Evolutionary conservation across 2,329 filamentous ascomycete species (phyloP), one percentile per base, ranked within the genome.

Genomic region (Sclerotiophoma versabilis): DNA sequence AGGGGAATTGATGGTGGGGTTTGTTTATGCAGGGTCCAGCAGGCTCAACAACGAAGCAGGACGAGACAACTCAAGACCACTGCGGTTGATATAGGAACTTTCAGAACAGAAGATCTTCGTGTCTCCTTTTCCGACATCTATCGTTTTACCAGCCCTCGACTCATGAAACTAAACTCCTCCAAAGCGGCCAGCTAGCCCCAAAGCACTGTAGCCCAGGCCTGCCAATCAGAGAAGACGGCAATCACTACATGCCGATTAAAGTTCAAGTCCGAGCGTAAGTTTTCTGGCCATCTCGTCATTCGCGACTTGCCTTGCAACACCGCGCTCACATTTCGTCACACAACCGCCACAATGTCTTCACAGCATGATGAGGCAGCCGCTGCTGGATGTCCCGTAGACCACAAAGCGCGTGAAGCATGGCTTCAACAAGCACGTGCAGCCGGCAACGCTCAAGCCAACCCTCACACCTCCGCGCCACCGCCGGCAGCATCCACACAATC

Each of bases 341-440:
- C 19, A 17, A 29, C 25, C 43, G 38, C 58, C 37, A 59, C 57
- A 49, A 71, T 71, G 65, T 62, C 65, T 38, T 65, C 68, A 19
- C 45, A 54, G 39, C 51, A 54, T 25, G 52, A 64, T 45, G 66
- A 75, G 48, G 75, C 78, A 9, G 57, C 68, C 17, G 66, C 70
- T 32, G 63, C 70, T 60, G 69, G 73, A 53, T 98, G 95, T 70
- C 95, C 95, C 5, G 92, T 98, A 69, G 93, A 98, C 77, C 90
- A 93, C 78, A 90, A 91, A 69, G 89, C 92, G 46, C 89, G 95
- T 67, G 89, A 92, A 68, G 86, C 89, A 66, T 99, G 93, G 93
- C 84, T 98, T 30, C 81, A 84, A 52, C 86, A 91, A 70, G 86
- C 88, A 33, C 85, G 71, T 78, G 82, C 75, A 56, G 76, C 66